These are phyloP conservation scores for Apiospora saccharicola DNA, from an alignment of 2,329 filamentous ascomycete species.

Conservation along the genomic window DNA sequence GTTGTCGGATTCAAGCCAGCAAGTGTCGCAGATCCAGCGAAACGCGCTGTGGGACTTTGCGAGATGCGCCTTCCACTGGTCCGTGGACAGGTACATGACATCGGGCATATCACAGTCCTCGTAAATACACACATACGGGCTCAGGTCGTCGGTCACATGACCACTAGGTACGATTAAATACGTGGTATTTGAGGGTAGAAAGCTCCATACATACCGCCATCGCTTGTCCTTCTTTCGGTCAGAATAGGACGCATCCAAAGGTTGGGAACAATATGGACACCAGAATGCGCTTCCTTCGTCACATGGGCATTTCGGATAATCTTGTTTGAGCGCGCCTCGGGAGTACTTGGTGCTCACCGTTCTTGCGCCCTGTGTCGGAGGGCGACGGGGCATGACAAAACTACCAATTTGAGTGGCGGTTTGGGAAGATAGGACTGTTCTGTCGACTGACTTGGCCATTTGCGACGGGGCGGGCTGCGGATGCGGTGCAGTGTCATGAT, in stretches of 20 bases:
- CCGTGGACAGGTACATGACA: background rate
- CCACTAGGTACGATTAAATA: background rate
- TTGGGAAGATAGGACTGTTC: background rate
- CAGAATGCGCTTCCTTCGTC: background rate
- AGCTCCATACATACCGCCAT: background rate
- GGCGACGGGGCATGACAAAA: background rate
- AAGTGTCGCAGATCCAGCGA: background rate
- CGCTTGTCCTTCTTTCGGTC: background rate
- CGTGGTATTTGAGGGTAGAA: background rate
- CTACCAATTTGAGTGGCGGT: background rate
- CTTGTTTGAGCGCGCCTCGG: background rate
- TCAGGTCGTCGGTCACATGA: background rate
- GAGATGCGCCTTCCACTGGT: background rate
- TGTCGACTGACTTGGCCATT: background rate
- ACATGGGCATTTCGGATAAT: background rate
- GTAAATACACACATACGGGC: background rate
- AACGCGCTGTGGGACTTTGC: background rate
- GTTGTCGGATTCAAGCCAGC: background rate
- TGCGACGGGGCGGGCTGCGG: background rate
- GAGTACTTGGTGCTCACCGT: background rate
- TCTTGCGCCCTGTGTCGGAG: background rate
- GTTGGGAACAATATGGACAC: background rate
- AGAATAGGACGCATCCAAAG: background rate
- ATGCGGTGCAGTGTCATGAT: background rate
- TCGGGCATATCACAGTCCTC: background rate